Conservation (phyloP, 1,139 yeast genomes). For the Candida tunisiensis region DNA sequence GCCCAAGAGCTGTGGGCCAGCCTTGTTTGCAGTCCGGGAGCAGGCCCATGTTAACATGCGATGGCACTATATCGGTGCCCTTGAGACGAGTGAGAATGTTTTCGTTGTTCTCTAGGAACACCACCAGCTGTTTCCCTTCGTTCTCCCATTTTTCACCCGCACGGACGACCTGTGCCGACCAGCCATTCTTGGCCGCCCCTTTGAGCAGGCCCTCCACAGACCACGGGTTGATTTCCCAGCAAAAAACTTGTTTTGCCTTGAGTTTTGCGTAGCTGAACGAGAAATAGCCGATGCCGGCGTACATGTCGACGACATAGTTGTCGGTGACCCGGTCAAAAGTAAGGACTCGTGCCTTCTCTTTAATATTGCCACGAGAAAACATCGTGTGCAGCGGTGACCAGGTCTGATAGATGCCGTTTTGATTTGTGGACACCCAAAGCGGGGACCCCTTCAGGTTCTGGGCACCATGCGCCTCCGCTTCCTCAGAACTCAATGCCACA, state of each 20-base stretch:
- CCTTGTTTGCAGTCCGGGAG: conserved; percentile 51
- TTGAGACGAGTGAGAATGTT: conserved; percentile 27
- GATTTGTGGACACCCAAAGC: conserved; percentile 58
- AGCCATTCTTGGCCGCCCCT: conserved; percentile 33
- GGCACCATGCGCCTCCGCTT: too few species aligned
- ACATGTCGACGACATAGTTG: conserved; percentile 45
- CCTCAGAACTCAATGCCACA: too few species aligned
- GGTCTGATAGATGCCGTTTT: conserved; percentile 59
- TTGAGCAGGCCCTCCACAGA: conserved; percentile 52
- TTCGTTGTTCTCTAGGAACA: conserved; percentile 51
- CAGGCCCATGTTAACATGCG: conserved; percentile 65
- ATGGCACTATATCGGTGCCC: conserved; percentile 16
- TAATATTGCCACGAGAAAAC: conserved; percentile 83
- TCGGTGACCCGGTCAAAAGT: conserved; percentile 15
- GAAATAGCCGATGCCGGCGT: conserved; percentile 81
- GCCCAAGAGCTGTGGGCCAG: conserved; percentile 32
- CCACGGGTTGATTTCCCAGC: conserved; percentile 87
- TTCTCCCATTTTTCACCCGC: conserved; percentile 16
- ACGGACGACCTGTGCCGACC: conserved; percentile 22
- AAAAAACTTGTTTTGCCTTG: conserved; percentile 35
- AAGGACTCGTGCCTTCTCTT: conserved; percentile 57
- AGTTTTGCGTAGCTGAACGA: conserved; percentile 47
- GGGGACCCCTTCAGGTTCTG: too few species aligned
- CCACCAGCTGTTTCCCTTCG: conserved; percentile 17
- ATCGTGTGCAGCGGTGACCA: conserved; percentile 82